phyloP scores from a whole-genome alignment of 1,284 basidiomycete genomes.

The Ustilago shanxiensis region DNA sequence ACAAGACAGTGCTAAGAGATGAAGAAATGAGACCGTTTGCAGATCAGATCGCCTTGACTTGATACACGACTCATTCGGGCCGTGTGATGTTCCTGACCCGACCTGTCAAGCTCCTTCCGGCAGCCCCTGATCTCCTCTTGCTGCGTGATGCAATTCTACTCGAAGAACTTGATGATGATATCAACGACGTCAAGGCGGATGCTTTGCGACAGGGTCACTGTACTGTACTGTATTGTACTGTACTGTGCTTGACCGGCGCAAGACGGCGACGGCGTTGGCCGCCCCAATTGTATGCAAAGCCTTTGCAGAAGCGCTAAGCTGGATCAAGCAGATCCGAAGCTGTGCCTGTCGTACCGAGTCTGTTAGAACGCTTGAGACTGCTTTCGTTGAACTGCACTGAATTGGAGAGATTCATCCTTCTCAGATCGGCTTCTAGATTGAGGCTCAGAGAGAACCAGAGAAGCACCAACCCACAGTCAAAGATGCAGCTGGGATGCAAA shows the following conservation, averaged over 20 bases:
- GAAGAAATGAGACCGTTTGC: not conserved
- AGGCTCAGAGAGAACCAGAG: constrained; percentile 2
- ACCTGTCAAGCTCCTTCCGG: not conserved
- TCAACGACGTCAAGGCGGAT: too few relatives aligned
- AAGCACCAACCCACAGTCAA: not conserved
- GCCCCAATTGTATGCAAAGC: constrained; percentile 7
- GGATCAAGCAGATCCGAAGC: not conserved
- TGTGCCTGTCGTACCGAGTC: not conserved
- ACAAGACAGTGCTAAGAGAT: too few relatives aligned
- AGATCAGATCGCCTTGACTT: not conserved
- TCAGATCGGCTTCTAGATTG: constrained; percentile 2
- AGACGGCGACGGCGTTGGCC: too few relatives aligned
- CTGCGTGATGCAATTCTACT: too few relatives aligned
- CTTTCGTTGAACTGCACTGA: not conserved
- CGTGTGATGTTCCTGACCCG: constrained; percentile 2
- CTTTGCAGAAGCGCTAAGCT: constrained; percentile 4
- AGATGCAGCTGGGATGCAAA: not conserved
- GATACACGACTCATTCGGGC: not conserved
- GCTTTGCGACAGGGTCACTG: too few relatives aligned
- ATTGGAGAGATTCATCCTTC: not conserved
- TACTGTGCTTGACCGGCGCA: too few relatives aligned
- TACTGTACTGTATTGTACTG: too few relatives aligned
- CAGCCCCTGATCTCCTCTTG: not conserved
- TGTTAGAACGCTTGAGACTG: too few relatives aligned
- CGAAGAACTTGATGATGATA: too few relatives aligned